Evolutionary conservation across 2,329 filamentous ascomycete genomes (phyloP), one percentile per base, ranked within the genome.

Genomic region (Fusarium devonianum): DNA sequence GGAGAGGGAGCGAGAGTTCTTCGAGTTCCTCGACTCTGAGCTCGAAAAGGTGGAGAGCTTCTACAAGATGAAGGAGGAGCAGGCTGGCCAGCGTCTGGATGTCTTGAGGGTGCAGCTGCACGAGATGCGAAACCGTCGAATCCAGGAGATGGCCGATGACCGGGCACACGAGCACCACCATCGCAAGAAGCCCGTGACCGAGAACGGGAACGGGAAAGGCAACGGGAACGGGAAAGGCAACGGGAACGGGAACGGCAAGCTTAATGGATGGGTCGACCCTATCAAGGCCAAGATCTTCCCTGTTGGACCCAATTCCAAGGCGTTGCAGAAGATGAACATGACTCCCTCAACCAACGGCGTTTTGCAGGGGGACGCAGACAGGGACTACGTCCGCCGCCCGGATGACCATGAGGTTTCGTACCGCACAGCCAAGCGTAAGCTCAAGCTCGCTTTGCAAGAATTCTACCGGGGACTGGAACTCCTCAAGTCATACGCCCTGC

Each of bases 381-480:
- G 77, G 51, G 78, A 83, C 65, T 85, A 84, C 49, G 76, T 75
- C 41, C 77, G 79, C n/a, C 73, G 73, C 12, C 75, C 79, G 1
- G 65, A 65, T 7, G 60, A 71, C 2, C 70, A 78, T 28, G 76
- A 87, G 22, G 88, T 97, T 0, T 83, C 92, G 0, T 96, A 97
- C 72, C 83, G 89, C 18, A 86, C 87, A 2, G 94, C 94, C 1
- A 97, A 96, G 73, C 82, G 88, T 52, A 96, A 97, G 73, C 79
- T 99, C 46, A 97, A 97, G 72, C 76, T 90, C 36, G 94, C 94
- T 0, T 73, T 97, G 38, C 89, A 96, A 65, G 94, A 97, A 69
- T 96, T 92, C 69, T 97, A 99, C 69, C 87, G 93, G 14, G 88
- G 90, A 1, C 79, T 99, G 11, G 94, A 99, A 69, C 77, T 97